Evolutionary conservation across 2,329 filamentous ascomycete genomes (phyloP).

Genomic region (Zalaria sp.): DNA sequence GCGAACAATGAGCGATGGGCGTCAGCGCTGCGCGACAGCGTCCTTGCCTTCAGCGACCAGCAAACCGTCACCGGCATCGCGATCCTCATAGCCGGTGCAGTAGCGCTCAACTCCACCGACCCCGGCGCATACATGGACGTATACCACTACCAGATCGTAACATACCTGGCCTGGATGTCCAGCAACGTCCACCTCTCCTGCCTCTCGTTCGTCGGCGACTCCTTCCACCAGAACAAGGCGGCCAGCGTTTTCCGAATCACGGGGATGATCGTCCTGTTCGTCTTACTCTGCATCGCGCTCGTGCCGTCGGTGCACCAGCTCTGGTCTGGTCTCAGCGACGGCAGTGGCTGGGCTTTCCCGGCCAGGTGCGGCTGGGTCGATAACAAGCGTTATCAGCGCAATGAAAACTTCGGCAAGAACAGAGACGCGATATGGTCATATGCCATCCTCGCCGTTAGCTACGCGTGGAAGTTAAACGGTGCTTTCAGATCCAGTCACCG

Average conservation of each 20-base stretch:
- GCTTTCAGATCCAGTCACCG: conserved; percentile 7
- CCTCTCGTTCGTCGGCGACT: conserved; percentile 9
- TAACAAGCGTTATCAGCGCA: conserved; percentile 2
- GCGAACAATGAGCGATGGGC: not conserved
- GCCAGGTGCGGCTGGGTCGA: conserved; percentile 3
- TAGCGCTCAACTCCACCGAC: not conserved
- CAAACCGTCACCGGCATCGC: conserved; percentile 16
- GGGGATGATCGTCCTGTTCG: conserved; percentile 10
- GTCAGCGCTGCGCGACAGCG: conserved; percentile 3
- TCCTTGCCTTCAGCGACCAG: conserved; percentile 14
- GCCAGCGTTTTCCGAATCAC: conserved; percentile 10
- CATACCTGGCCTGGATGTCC: conserved; percentile 17
- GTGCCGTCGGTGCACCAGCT: conserved; percentile 10
- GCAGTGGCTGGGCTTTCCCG: conserved; percentile 4
- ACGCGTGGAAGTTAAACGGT: conserved; percentile 14
- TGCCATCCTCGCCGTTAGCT: conserved; percentile 11
- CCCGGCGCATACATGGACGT: conserved; percentile 9
- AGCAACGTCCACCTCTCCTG: conserved; percentile 14
- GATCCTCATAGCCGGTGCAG: conserved; percentile 13
- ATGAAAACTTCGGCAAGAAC: conserved; percentile 7
- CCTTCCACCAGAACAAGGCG: conserved; percentile 5
- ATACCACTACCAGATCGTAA: conserved; percentile 15
- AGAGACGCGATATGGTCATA: conserved; percentile 10
- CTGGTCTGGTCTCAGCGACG: conserved; percentile 6
- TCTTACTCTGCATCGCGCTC: conserved; percentile 11